Base-by-base conservation (phyloP, 2,329 filamentous ascomycete genomes). In the Penicillium sp. region DNA sequence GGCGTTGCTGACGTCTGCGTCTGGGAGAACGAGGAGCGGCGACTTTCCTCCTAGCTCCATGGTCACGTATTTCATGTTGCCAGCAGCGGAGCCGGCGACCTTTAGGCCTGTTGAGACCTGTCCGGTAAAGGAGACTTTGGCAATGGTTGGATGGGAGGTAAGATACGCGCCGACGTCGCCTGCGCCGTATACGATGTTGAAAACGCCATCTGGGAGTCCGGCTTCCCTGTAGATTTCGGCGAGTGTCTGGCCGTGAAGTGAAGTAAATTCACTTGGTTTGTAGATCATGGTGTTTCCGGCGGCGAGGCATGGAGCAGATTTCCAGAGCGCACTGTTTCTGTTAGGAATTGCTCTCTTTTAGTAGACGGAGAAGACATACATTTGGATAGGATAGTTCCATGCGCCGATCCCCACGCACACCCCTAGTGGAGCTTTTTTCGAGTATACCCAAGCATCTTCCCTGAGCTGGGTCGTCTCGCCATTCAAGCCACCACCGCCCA, bases 11-110 rank as follows among this genome's bases (percentile, higher is more conserved):
- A 94, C 77, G 56, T 92, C 87, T 17, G 90, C 91, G 71, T 96
- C 92, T 1, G 91, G 91, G 1, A 96, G 86, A 51, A 97, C 84
- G 55, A 97, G 82, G 47, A 92, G 82, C 0, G 92, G 91, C 63
- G 89, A 92, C 80, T 96, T 96, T 54, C 93, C 93, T 58, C 93
- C 93, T 0, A 96, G 85, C 79, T 97, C 93, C 90, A 96, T 93
- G 21, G 93, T 96, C 53, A 95, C 89, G 73, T 93, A 92, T 79
- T 96, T 96, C 90, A 96, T 93, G 69, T 86, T 87, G 35, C 86
- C 87, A 1, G 90, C 89, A 3, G 92, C 92, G 41, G 88, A 82
- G 48, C 85, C 86, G 9, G 92, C 92, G 9, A 97, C 92, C 75
- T 92, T 94, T 78, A 87, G 86, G 15, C 93, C 92, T 0, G 92